Evolutionary conservation across 1,284 basidiomycete species (phyloP).

Genomic region (Cutaneotrichosporon cutaneum): DNA sequence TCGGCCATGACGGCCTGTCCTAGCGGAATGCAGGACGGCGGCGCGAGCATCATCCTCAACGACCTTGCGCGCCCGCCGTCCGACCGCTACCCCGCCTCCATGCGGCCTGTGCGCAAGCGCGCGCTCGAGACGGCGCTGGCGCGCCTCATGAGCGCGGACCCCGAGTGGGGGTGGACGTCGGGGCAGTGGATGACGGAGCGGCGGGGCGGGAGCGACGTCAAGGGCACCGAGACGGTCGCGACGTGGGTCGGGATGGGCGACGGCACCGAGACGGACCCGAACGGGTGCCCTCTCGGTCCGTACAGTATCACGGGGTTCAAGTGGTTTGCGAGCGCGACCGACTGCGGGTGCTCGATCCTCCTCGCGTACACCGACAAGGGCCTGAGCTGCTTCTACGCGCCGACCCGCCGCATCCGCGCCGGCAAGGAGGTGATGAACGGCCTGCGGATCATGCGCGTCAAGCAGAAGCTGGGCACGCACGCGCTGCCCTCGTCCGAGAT

Average conservation of each 20-base stretch:
- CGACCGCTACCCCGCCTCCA: not conserved
- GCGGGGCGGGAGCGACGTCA: conserved; percentile 73
- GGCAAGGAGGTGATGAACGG: conserved; percentile 59
- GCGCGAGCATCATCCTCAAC: conserved; percentile 1
- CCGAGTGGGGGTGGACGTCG: conserved; percentile 64
- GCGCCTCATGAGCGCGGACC: conserved; percentile 51
- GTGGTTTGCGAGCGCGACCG: conserved; percentile 81
- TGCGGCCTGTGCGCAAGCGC: not conserved
- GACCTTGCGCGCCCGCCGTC: conserved; percentile 11
- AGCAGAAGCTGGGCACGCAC: conserved; percentile 76
- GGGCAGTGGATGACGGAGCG: conserved; percentile 86
- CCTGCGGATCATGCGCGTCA: conserved; percentile 69
- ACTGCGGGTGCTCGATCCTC: conserved; percentile 43
- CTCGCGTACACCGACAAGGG: conserved; percentile 33
- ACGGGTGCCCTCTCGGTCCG: conserved; percentile 23
- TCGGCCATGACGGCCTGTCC: conserved; percentile 21
- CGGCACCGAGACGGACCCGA: conserved; percentile 14
- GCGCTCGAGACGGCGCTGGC: conserved; percentile 15
- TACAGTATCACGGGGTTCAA: conserved; percentile 65
- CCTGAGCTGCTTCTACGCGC: conserved; percentile 67
- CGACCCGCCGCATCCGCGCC: conserved; percentile 56
- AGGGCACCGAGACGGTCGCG: conserved; percentile 66
- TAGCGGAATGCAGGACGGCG: conserved; percentile 24
- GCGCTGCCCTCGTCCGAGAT: conserved; percentile 75
- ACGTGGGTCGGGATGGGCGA: conserved; percentile 8